Evolutionary conservation across 2,329 filamentous ascomycete genomes (phyloP), one percentile per base, ranked within the genome.

Genomic region (Aspergillus quadrilineatus): DNA sequence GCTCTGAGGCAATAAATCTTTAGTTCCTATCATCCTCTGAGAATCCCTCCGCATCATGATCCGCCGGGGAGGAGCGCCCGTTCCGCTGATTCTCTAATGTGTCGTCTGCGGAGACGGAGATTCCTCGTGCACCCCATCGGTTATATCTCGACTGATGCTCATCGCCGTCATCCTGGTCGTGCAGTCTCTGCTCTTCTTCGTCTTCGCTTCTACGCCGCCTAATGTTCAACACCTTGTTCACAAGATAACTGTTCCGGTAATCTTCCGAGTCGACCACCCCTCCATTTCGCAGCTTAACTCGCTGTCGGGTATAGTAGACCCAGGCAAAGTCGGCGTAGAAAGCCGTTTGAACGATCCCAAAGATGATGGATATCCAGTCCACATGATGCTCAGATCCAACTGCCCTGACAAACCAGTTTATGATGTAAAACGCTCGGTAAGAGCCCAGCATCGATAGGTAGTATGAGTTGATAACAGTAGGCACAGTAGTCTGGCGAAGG

Each of bases 401-500:
- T 22, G 85, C 75, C 57, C 89, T 85, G 59, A 84, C 77, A 64
- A 97, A 87, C 93, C 93, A 97, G 73, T 96, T 97, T 47, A 96
- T 74, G 59, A 96, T 87, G 76, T 97, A 97, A 60, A 97, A 84
- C 48, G 81, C 89, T 56, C 93, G 89, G 77, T 97, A 97, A 10
- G 88, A 88, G 36, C 92, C 93, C 1, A 97, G 84, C 0, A 91
- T 86, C 49, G 94, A 80, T 54, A 97, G 89, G 75, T 97, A 97
- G 77, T 89, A 96, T n/a, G 90, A 96, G 73, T 96, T 90, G 75
- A 97, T 92, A 46, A 97, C 93, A 48, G 93, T 97, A 0, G 93
- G 93, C 0, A 97, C 91, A 28, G 87, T 92, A n/a, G 93, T 97
- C 74, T 97, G 92, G 58, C 93, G 89, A 12, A 97, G 85, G 43